Percentiles rank a stretch among this genome's conserved stretches.
phyloP scores from a whole-genome alignment of 331 rosid genomes.

The Stylosanthes scabra region DNA sequence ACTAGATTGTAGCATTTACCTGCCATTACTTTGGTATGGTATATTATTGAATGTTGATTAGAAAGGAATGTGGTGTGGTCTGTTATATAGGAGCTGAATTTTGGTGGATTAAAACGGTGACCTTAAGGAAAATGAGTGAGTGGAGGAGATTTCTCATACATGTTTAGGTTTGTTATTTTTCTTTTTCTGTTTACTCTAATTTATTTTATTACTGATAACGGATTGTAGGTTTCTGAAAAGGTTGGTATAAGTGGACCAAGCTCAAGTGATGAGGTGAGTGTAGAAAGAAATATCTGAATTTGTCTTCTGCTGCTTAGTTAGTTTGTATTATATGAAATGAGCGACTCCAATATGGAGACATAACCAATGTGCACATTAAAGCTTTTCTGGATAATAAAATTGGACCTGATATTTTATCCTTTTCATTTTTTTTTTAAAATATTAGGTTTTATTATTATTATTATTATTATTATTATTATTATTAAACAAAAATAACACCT shows the following conservation, averaged over 20 bases:
- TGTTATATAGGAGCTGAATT: neutral
- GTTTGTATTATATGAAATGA: conserved; percentile 24
- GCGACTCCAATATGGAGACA: neutral
- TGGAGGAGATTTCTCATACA: conserved; percentile 4
- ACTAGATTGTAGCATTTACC: neutral
- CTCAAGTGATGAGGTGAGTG: conserved; percentile 59
- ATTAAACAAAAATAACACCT: too few relatives aligned
- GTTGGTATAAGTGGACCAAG: conserved; percentile 46
- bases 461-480: too few relatives aligned
- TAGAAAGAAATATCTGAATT: conserved; percentile 5
- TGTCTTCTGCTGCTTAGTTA: conserved; percentile 1
- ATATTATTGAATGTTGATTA: conserved; percentile 4
- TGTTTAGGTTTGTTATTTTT: neutral
- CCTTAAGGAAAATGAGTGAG: too few relatives aligned
- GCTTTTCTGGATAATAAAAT: too few relatives aligned
- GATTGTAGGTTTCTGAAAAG: conserved; percentile 52
- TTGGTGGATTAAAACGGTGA: too few relatives aligned
- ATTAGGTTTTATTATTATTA: too few relatives aligned
- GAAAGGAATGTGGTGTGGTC: neutral
- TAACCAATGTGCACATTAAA: neutral
- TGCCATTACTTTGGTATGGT: neutral
- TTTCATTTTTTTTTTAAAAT: too few relatives aligned
- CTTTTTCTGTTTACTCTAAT: conserved; percentile 11
- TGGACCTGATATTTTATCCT: too few relatives aligned
- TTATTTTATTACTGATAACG: conserved; percentile 21